phyloP scores from a whole-genome alignment of 106 monocot genomes.

The Dendrobium nobile region DNA sequence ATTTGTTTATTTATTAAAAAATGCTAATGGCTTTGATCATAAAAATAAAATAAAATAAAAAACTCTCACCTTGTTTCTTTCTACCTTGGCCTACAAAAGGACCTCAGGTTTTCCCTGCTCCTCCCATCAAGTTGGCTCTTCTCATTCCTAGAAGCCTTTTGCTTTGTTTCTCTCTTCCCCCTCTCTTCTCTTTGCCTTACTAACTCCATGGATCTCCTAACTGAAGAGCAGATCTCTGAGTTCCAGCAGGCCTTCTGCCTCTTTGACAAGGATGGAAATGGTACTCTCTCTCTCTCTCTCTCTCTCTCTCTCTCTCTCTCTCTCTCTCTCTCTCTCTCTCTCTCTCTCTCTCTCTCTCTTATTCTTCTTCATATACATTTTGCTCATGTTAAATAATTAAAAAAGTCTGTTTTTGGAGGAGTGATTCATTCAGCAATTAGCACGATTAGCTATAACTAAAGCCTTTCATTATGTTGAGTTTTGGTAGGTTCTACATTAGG shows the following conservation, averaged over 20 bases:
- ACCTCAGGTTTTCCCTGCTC: neutral
- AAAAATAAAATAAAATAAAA: too few species aligned
- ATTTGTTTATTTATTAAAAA: neutral
- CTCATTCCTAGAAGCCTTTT: neutral
- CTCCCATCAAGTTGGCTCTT: neutral
- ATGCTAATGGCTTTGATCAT: neutral
- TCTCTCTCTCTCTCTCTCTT: neutral
- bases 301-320: neutral
- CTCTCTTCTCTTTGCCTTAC: too few species aligned
- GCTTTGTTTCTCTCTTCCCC: neutral
- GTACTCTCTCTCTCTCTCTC: slow-evolving; percentile 13
- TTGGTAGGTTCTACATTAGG: too few species aligned
- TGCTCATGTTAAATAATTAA: neutral
- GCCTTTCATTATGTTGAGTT: neutral
- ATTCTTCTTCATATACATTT: neutral
- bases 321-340: neutral
- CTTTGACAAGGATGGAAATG: slow-evolving; percentile 56
- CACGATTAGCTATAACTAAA: neutral
- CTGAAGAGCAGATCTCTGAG: slow-evolving; percentile 34
- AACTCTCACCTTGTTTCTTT: neutral
- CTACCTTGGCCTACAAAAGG: slow-evolving; percentile 1
- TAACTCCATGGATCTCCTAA: slow-evolving; percentile 9
- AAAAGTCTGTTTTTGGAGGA: too few species aligned
- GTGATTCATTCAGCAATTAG: neutral
- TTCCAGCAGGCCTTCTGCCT: slow-evolving; percentile 45